These are phyloP conservation scores for Fusarium dlaminii DNA, from an alignment of 2,329 filamentous ascomycete species.

Conservation along the genomic window DNA sequence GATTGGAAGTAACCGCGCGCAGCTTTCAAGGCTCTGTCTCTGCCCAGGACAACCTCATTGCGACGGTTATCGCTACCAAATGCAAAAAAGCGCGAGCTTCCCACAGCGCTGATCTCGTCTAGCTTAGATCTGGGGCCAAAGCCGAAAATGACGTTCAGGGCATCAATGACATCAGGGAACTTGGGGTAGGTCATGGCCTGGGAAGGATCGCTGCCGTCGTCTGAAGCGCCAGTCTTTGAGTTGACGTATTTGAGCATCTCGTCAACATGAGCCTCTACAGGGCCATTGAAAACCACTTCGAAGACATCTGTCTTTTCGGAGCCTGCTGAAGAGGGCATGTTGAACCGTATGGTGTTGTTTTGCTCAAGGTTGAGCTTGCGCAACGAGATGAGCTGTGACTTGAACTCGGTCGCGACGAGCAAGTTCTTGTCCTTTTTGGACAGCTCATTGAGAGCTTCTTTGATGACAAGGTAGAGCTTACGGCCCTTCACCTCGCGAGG, in stretches of 20 bases:
- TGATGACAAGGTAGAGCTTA: conserved; percentile 56
- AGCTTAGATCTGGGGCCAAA: conserved; percentile 51
- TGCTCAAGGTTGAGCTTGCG: conserved; percentile 49
- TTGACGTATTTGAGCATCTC: conserved; percentile 56
- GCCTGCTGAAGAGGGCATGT: conserved; percentile 47
- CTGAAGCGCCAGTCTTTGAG: conserved; percentile 52
- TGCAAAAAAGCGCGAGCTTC: conserved; percentile 61
- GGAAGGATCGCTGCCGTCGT: conserved; percentile 7
- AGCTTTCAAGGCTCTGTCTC: conserved; percentile 49
- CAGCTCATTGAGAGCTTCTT: conserved; percentile 50
- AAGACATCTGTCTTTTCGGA: conserved; percentile 48
- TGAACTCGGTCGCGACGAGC: conserved; percentile 60
- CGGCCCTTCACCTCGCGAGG: conserved; percentile 51
- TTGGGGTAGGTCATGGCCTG: conserved; percentile 55
- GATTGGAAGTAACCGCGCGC: conserved; percentile 67
- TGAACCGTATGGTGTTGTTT: conserved; percentile 47
- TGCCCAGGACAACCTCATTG: conserved; percentile 39
- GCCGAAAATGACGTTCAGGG: conserved; percentile 63
- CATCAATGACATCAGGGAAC: conserved; percentile 59
- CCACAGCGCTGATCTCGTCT: conserved; percentile 52
- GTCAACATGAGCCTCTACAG: conserved; percentile 50
- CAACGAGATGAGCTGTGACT: conserved; percentile 56
- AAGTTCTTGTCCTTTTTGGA: conserved; percentile 42
- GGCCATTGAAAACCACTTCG: conserved; percentile 54
- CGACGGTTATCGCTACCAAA: conserved; percentile 45